phyloP scores from a whole-genome alignment of 352 stramenopile species.

The Phytophthora colocasiae region DNA sequence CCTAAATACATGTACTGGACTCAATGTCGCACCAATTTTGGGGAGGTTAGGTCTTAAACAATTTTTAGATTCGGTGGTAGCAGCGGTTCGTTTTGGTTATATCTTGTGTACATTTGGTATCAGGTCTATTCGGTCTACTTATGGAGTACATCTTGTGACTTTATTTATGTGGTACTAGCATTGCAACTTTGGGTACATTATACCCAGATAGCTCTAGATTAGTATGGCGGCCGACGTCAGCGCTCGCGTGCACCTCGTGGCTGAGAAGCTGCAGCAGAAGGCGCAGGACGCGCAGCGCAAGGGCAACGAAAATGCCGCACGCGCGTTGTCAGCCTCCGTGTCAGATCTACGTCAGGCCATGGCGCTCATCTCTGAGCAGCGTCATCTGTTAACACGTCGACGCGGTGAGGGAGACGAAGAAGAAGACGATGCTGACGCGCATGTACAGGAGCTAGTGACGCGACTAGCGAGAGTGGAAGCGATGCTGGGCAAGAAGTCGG shows the following conservation, averaged over 20 bases:
- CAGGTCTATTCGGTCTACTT: too few relatives aligned
- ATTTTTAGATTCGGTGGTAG: too few relatives aligned
- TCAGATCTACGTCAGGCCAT: conserved; percentile 61
- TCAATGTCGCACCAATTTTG: too few relatives aligned
- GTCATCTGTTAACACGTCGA: conserved; percentile 45
- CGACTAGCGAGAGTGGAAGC: conserved; percentile 52
- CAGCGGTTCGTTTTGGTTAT: too few relatives aligned
- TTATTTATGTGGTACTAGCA: background rate
- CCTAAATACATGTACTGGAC: too few relatives aligned
- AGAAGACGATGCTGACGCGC: conserved; percentile 29
- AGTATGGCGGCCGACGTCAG: conserved; percentile 62
- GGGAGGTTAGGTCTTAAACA: too few relatives aligned
- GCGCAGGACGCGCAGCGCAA: conserved; percentile 68
- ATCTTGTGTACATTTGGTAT: too few relatives aligned
- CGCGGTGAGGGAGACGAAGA: conserved; percentile 35
- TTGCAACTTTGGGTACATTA: background rate
- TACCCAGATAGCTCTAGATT: background rate
- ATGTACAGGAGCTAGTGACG: conserved; percentile 44
- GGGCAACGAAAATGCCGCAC: conserved; percentile 57
- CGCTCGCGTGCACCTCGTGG: conserved; percentile 73
- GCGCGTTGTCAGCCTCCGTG: conserved; percentile 57
- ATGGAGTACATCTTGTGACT: background rate
- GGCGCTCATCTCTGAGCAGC: conserved; percentile 64
- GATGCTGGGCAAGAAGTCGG: conserved; percentile 76
- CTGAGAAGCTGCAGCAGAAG: conserved; percentile 78